A percentile compares a stretch with the other conserved stretches of the same genome.
phyloP scores from a whole-genome alignment of 768 basidiomycete genomes.

The Strobilomyces echinocephalus region DNA sequence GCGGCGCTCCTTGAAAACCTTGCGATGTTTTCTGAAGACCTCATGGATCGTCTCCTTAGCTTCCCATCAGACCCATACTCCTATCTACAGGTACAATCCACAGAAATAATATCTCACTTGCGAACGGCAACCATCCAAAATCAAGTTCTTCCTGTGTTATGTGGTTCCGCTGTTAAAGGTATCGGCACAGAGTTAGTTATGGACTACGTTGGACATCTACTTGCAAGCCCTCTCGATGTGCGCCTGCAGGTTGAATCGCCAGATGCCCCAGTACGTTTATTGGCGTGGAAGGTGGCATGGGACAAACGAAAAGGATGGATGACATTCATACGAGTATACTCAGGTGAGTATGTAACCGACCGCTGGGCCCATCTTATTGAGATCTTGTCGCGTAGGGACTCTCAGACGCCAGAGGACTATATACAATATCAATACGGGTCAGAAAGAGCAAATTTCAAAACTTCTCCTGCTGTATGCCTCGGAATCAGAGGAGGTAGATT shows the following conservation, averaged over 20 bases:
- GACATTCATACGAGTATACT: conserved; percentile 88
- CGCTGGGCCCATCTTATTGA: background rate
- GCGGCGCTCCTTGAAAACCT: conserved; percentile 70
- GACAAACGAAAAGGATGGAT: conserved; percentile 84
- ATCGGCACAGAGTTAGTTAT: conserved; percentile 78
- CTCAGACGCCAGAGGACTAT: conserved; percentile 58
- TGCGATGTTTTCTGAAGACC: conserved; percentile 72
- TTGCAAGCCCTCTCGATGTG: conserved; percentile 75
- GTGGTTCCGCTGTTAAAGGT: conserved; percentile 77
- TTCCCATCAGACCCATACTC: conserved; percentile 53
- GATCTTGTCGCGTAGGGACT: conserved; percentile 40
- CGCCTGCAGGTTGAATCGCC: conserved; percentile 39
- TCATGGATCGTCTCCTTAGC: conserved; percentile 68
- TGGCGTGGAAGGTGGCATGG: conserved; percentile 90
- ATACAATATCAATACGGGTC: conserved; percentile 61
- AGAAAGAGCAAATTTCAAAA: conserved; percentile 71
- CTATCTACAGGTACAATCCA: conserved; percentile 56
- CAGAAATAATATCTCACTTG: conserved; percentile 56
- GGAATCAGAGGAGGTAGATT: conserved; percentile 69
- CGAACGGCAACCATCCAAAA: conserved; percentile 63
- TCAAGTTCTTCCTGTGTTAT: conserved; percentile 71
- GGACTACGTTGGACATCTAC: conserved; percentile 76
- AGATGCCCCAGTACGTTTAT: conserved; percentile 51
- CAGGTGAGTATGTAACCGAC: conserved; percentile 45
- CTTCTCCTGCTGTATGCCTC: conserved; percentile 76